Base-by-base conservation (phyloP, 768 basidiomycete genomes). In the Phaeotremella fagi region DNA sequence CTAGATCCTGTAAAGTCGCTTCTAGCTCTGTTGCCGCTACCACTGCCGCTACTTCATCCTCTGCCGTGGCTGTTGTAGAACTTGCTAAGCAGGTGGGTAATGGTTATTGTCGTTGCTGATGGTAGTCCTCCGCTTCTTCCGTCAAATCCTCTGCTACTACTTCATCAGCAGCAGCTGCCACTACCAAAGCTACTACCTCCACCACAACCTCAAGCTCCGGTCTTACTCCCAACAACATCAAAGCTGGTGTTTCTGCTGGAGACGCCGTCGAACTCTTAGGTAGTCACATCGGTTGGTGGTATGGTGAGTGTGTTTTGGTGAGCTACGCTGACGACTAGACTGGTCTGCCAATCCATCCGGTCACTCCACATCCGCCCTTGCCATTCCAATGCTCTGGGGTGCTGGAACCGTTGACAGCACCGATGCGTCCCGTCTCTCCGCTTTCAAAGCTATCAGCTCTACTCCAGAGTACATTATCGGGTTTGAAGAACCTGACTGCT, bases 401-500 rank as follows among this genome's bases (percentile, higher is more conserved):
- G 64, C 49, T 27, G 72, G 72, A 24, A 33, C 25, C 28, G 47
- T 59, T 23, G 70, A 70, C 45, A 27, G 41, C 11, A 63, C 60
- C 42, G 75, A 75, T 44, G 54, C 67, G 2, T 41, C 55, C 6
- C 68, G 75, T 29, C 48, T 74, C 18, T 41, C 50, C 22, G 57
- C 56, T 2, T 75, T 75, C 62, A 51, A 69, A 48, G 44, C 61
- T 22, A 51, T 75, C 24, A 54, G 65, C 45, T 27, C 35, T 18
- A 51, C 64, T n/a, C 75, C 75, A 4, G 23, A 54, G 5, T 75
- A 71, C 60, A 55, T 75, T 50, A 59, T 74, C 27, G 75, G 71
- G 3, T 70, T 64, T 54, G 67, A 75, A 45, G 75, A 75, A 54
- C 75, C 75, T n/a, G 75, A 75, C 49, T 75, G 75, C 47, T 52